Conservation (phyloP, 805 yeast genomes). For the Saccharomycopsis microspora region DNA sequence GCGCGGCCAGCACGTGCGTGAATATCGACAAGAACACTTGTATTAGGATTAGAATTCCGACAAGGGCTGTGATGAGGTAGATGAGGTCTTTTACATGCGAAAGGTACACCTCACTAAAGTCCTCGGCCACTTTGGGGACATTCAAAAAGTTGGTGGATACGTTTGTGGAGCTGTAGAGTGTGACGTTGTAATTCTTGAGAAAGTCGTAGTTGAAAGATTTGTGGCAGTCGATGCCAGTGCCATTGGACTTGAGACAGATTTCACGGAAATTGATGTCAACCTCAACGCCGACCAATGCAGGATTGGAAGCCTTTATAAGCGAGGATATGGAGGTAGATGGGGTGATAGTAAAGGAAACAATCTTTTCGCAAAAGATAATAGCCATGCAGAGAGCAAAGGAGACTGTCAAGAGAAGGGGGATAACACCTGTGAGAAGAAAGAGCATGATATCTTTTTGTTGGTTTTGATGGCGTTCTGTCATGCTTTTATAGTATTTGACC, state of each 20-base stretch:
- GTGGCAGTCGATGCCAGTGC: background rate
- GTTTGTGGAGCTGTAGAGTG: conserved; percentile 3
- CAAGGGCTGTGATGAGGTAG: background rate
- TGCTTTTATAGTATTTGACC: no score
- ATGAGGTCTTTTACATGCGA: background rate
- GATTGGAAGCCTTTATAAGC: conserved; percentile 28
- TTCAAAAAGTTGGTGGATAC: conserved; percentile 4
- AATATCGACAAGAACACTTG: background rate
- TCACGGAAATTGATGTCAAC: conserved; percentile 5
- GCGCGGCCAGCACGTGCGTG: background rate
- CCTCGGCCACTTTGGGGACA: conserved; percentile 4
- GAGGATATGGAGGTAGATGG: conserved; percentile 5
- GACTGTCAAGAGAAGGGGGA: conserved; percentile 2
- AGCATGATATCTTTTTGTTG: background rate
- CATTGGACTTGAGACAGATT: conserved; percentile 3
- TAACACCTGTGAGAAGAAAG: background rate
- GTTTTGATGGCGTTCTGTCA: no score
- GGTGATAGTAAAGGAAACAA: conserved; percentile 4
- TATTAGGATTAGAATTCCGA: background rate
- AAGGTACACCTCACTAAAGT: conserved; percentile 2
- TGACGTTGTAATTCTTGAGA: conserved; percentile 1
- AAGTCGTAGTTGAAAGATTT: background rate
- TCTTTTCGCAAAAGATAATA: conserved; percentile 1
- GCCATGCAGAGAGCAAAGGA: conserved; percentile 5
- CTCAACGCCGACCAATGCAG: conserved; percentile 29